Percentiles rank a stretch among this genome's conserved stretches.
phyloP scores from a whole-genome alignment of 2,329 filamentous ascomycete species.

The Fusarium domesticum region DNA sequence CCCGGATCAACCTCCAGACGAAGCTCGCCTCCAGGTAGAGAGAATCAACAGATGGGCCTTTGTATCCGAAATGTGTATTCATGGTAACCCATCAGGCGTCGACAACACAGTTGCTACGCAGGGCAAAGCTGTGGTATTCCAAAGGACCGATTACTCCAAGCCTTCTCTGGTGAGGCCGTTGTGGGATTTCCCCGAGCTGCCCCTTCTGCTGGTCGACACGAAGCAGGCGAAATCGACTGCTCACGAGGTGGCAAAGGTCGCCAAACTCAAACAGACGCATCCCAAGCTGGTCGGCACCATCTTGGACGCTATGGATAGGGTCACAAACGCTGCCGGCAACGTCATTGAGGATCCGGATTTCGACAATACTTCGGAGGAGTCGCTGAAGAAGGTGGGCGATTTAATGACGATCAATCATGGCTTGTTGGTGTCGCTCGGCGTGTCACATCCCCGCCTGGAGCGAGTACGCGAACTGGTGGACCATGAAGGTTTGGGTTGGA shows the following conservation, averaged over 20 bases:
- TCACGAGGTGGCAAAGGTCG: conserved; percentile 83
- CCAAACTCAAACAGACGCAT: conserved; percentile 64
- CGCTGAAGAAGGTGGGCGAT: conserved; percentile 74
- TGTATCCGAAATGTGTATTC: conserved; percentile 94
- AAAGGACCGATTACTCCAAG: conserved; percentile 71
- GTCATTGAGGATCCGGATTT: conserved; percentile 62
- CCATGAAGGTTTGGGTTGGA: conserved; percentile 88
- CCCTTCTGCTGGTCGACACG: conserved; percentile 86
- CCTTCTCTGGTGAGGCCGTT: conserved; percentile 75
- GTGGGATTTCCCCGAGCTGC: conserved; percentile 87
- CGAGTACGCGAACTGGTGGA: conserved; percentile 89
- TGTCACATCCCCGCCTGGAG: conserved; percentile 91
- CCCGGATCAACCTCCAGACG: conserved; percentile 81
- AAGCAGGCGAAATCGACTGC: conserved; percentile 82
- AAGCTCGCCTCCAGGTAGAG: conserved; percentile 87
- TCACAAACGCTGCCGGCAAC: conserved; percentile 55
- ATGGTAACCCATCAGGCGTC: conserved; percentile 93
- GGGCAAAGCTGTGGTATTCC: conserved; percentile 91
- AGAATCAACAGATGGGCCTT: conserved; percentile 98
- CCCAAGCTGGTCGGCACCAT: conserved; percentile 77
- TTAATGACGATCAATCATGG: conserved; percentile 94
- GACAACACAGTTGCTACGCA: conserved; percentile 95
- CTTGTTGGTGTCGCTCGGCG: conserved; percentile 82
- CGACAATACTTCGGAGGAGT: conserved; percentile 59
- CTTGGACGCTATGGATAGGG: conserved; percentile 78